These are phyloP conservation scores for Rubroboletus pulcherrimus DNA, from an alignment of 768 basidiomycete genomes.

Conservation along the genomic window DNA sequence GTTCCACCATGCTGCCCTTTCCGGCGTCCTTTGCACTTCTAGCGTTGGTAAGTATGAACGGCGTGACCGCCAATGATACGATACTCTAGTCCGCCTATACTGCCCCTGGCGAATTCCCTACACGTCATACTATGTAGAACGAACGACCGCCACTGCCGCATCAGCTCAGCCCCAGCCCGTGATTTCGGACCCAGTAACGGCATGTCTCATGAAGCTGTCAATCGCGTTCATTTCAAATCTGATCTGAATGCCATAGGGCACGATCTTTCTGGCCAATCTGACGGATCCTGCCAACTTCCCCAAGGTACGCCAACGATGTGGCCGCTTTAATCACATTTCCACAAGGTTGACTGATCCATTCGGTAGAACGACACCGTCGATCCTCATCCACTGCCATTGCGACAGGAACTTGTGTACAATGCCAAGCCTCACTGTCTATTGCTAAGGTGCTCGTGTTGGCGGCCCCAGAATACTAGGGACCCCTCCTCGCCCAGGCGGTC, in stretches of 20 bases:
- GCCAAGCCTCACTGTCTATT: conserved; percentile 37
- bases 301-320: conserved; percentile 23
- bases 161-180: conserved; percentile 68
- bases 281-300: conserved; percentile 64
- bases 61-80: conserved; percentile 6
- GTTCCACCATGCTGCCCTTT: conserved; percentile 14
- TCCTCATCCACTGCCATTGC: conserved; percentile 41
- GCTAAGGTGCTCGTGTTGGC: conserved; percentile 43
- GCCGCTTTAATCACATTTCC: neutral
- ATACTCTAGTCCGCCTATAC: conserved; percentile 42
- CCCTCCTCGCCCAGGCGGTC: conserved; percentile 36
- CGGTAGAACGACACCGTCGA: conserved; percentile 41
- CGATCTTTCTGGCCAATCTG: conserved; percentile 52
- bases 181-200: conserved; percentile 64
- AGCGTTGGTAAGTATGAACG: neutral
- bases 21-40: conserved; percentile 11
- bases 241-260: conserved; percentile 36
- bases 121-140: conserved; percentile 66
- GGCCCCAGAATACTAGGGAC: conserved; percentile 38
- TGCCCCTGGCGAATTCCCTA: conserved; percentile 60
- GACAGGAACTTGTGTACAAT: conserved; percentile 37
- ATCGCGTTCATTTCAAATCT: neutral
- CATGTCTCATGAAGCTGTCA: conserved; percentile 26
- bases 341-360: neutral
- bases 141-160: conserved; percentile 52